Conservation (phyloP, 805 yeast genomes). For the Ogataea nitratoaversa region DNA sequence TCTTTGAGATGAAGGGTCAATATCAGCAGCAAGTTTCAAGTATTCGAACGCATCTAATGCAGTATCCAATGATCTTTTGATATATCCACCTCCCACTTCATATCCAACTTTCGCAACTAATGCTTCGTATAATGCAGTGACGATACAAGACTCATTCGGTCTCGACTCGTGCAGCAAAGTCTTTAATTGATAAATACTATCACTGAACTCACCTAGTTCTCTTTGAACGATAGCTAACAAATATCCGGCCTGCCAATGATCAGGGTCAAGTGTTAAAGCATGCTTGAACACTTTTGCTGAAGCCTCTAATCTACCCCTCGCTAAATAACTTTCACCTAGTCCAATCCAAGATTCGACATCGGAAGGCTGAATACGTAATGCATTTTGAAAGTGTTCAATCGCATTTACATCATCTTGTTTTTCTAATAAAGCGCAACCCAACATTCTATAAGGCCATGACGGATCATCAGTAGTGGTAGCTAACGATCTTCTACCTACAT, state of each 20-base stretch:
- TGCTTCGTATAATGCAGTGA: conserved; percentile 54
- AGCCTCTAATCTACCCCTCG: conserved; percentile 83
- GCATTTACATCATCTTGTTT: conserved; percentile 71
- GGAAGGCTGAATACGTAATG: conserved; percentile 60
- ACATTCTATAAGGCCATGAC: conserved; percentile 85
- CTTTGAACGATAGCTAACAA: conserved; percentile 64
- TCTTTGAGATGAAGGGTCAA: conserved; percentile 38
- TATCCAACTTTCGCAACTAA: conserved; percentile 49
- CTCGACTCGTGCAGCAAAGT: conserved; percentile 33
- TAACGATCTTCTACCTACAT: conserved; percentile 49
- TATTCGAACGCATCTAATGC: conserved; percentile 35
- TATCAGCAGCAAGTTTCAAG: conserved; percentile 14
- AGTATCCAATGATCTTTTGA: conserved; percentile 58
- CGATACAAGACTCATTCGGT: conserved; percentile 47
- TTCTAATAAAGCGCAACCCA: conserved; percentile 77
- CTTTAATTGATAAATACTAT: conserved; percentile 48
- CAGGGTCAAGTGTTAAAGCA: conserved; percentile 51
- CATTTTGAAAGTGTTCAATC: conserved; percentile 83
- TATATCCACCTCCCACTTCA: conserved; percentile 55
- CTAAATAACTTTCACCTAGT: conserved; percentile 90
- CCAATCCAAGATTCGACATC: conserved; percentile 90
- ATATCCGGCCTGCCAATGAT: conserved; percentile 60
- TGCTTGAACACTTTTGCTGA: conserved; percentile 76
- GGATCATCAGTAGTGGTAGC: conserved; percentile 30
- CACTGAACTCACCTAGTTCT: conserved; percentile 60